Evolutionary conservation across 768 basidiomycete species (phyloP), one percentile per base, ranked within the genome.

Genomic region (Trametes cinnabarina): DNA sequence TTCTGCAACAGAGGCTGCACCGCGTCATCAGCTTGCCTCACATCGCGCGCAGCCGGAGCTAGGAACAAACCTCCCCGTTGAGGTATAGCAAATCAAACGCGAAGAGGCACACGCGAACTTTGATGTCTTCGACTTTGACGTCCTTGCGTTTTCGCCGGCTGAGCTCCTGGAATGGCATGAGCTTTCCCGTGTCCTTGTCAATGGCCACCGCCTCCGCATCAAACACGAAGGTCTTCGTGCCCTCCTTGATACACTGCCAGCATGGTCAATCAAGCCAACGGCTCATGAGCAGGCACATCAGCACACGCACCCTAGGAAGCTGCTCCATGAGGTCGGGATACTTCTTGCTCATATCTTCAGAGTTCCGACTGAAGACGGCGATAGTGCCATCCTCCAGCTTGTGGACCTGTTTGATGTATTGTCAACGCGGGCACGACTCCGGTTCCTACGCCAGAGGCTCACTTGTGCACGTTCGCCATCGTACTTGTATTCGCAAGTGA

Each of bases 401-500:
- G 73, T 99, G 97, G 3, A 96, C 89, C 86, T 90, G 63, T 34
- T 15, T 7, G 5, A 23, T 19, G 20, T 19, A 10, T 55, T 40
- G 47, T n/a, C n/a, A n/a, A n/a, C n/a, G n/a, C n/a, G n/a, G n/a
- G n/a, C n/a, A n/a, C n/a, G n/a, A 30, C 8, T n/a, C 4, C 11
- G 34, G 26, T 8, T 23, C 15, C 39, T 34, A 15, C 39, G n/a
- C 7, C 34, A 11, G 28, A 40, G 15, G 57, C 73, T 34, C 42
- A 87, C 90, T 76, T 98, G 95, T 15, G 97, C 97, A 46, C 97
- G 87, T 71, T 99, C 97, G 7, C 97, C 97, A 63, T 99, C 97
- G 65, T 99, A 99, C 73, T 99, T 99, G 75, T 99, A 99, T 76
- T 99, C 97, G 74, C 95, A 98, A 9, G 97, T 98, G 70, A 99